Conservation (phyloP, 1,284 basidiomycete species). For the Leccinum subrobustum region DNA sequence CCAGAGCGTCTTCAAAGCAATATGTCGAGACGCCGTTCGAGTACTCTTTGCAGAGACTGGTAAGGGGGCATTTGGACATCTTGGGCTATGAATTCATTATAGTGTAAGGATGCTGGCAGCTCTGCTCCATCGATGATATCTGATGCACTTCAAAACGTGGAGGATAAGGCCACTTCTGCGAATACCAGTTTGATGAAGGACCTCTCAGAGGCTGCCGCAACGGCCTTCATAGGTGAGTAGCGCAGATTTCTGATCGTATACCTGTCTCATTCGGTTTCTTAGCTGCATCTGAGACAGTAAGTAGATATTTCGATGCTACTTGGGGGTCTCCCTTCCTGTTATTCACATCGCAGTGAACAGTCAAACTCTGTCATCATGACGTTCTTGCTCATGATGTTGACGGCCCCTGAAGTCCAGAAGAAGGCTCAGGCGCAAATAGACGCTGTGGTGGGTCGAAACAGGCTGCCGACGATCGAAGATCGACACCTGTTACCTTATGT, state of each 20-base stretch:
- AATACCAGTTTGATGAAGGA: conserved; percentile 8
- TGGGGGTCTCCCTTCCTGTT: not conserved
- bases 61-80: not conserved
- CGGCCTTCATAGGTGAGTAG: conserved; percentile 20
- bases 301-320: not conserved
- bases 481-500: conserved; percentile 12
- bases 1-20: conserved; percentile 8
- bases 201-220: conserved; percentile 23
- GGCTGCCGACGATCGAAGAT: conserved; percentile 10
- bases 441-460: conserved; percentile 7
- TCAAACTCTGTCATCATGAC: conserved; percentile 21
- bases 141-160: conserved; percentile 19
- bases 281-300: conserved; percentile 27
- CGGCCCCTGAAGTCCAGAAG: conserved; percentile 7
- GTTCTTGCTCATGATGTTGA: conserved; percentile 24
- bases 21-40: conserved; percentile 25
- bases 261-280: conserved; percentile 1
- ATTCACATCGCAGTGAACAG: conserved; percentile 8
- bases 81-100: not conserved
- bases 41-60: conserved; percentile 16
- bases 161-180: not conserved
- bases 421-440: conserved; percentile 18
- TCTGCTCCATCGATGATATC: conserved; percentile 21
- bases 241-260: not conserved
- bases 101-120: conserved; percentile 7